Percentiles rank a stretch among this genome's conserved stretches.
Evolutionary conservation across 371 early-diverging fungal genomes (phyloP).

Genomic region (Apophysomyces variabilis): DNA sequence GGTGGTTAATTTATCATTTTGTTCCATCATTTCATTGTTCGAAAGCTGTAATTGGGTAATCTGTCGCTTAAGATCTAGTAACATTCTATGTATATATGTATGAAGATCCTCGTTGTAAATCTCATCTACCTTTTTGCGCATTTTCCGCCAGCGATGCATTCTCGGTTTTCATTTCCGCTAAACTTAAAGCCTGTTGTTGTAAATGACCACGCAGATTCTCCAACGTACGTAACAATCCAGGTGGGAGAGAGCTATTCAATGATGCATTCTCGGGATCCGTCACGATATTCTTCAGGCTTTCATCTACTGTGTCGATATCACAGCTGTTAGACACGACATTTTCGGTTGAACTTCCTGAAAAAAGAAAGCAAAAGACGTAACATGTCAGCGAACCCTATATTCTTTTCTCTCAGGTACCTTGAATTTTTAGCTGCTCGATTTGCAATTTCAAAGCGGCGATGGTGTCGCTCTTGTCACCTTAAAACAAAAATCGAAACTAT

Average conservation of each 20-base stretch:
- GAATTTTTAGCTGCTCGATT: conserved; percentile 2
- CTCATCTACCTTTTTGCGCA: conserved; percentile 16
- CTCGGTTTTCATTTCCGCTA: conserved; percentile 19
- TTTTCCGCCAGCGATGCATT: conserved; percentile 4
- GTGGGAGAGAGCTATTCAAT: conserved; percentile 34
- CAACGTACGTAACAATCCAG: conserved; percentile 29
- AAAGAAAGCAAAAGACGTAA: not conserved
- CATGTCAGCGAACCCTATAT: not conserved
- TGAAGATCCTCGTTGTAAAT: not conserved
- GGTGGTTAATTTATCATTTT: conserved; percentile 34
- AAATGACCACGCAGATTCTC: conserved; percentile 36
- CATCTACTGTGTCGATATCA: conserved; percentile 18
- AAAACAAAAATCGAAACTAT: not conserved
- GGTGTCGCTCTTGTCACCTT: not conserved
- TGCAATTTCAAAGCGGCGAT: conserved; percentile 1
- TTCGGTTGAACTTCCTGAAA: not conserved
- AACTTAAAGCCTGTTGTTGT: conserved; percentile 18
- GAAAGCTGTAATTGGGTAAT: conserved; percentile 42
- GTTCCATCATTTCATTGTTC: conserved; percentile 40
- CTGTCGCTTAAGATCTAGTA: conserved; percentile 45
- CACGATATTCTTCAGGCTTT: conserved; percentile 26
- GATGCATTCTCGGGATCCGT: conserved; percentile 35
- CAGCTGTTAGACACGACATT: not conserved
- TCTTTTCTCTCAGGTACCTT: not conserved
- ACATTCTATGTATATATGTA: not conserved